These are phyloP conservation scores for Penicillium freii DNA, from an alignment of 2,329 filamentous ascomycete genomes.

Conservation along the genomic window DNA sequence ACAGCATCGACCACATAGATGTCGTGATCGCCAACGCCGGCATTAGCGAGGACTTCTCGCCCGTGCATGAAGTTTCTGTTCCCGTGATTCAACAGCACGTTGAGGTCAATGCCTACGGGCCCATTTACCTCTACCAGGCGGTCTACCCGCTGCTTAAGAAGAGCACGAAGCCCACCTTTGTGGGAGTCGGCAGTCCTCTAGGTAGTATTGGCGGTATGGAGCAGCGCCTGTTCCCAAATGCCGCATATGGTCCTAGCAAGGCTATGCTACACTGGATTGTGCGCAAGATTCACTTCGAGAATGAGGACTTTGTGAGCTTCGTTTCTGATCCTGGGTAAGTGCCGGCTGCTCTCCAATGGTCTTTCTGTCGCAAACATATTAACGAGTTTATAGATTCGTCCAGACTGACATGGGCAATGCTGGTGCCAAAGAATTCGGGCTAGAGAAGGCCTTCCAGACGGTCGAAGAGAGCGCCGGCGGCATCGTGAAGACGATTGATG, in stretches of 20 bases:
- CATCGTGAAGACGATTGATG: slow-evolving; percentile 21
- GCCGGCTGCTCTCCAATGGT: background rate
- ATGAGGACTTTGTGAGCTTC: background rate
- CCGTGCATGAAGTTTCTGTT: slow-evolving; percentile 14
- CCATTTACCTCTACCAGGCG: slow-evolving; percentile 7
- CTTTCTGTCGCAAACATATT: background rate
- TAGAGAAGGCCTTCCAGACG: slow-evolving; percentile 19
- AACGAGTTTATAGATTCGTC: slow-evolving; percentile 16
- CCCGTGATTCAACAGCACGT: slow-evolving; percentile 29
- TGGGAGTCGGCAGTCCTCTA: background rate
- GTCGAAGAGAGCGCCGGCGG: slow-evolving; percentile 22
- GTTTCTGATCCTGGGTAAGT: background rate
- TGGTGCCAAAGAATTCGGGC: slow-evolving; percentile 14
- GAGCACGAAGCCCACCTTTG: slow-evolving; percentile 1
- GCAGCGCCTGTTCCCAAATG: background rate
- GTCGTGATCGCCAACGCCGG: slow-evolving; percentile 56
- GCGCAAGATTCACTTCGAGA: background rate
- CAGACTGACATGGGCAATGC: slow-evolving; percentile 26
- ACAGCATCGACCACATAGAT: slow-evolving; percentile 47
- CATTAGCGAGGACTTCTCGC: slow-evolving; percentile 27
- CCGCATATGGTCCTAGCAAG: slow-evolving; percentile 14
- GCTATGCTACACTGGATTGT: background rate
- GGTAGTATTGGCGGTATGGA: slow-evolving; percentile 1
- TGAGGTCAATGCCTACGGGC: slow-evolving; percentile 38
- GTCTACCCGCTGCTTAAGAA: slow-evolving; percentile 1